These are phyloP conservation scores for Botrytis deweyae DNA, from an alignment of 2,329 filamentous ascomycete species.

Conservation along the genomic window DNA sequence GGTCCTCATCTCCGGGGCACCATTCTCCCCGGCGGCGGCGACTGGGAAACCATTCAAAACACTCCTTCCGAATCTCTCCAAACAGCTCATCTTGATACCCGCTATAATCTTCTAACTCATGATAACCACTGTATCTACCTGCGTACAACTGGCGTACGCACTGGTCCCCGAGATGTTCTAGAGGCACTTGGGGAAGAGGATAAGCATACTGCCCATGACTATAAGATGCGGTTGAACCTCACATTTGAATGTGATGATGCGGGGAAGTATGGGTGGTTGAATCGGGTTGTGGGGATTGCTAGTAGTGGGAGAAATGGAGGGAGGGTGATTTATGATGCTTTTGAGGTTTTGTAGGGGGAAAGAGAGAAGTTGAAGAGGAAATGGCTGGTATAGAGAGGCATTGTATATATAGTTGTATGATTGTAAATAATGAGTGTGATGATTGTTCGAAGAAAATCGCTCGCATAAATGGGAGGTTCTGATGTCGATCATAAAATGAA, in stretches of 20 bases:
- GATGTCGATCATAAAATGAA: neutral
- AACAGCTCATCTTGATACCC: neutral
- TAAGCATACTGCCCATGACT: slow-evolving; percentile 24
- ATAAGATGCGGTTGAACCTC: slow-evolving; percentile 36
- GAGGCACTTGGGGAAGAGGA: neutral
- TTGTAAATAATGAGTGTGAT: neutral
- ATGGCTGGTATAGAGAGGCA: neutral
- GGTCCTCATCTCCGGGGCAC: slow-evolving; percentile 16
- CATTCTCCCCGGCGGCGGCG: slow-evolving; percentile 5
- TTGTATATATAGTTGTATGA: neutral
- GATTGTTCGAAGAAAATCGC: neutral
- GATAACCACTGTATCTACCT: slow-evolving; percentile 10
- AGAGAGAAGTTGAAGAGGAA: neutral
- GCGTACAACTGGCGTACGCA: neutral
- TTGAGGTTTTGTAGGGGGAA: slow-evolving; percentile 16
- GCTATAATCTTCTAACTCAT: slow-evolving; percentile 2
- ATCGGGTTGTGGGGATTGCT: slow-evolving; percentile 23
- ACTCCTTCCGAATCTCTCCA: slow-evolving; percentile 17
- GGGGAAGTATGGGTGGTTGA: slow-evolving; percentile 36
- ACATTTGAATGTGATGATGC: slow-evolving; percentile 36
- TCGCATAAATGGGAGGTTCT: neutral
- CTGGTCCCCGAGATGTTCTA: neutral
- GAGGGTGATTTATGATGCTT: slow-evolving; percentile 27
- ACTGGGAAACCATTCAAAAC: slow-evolving; percentile 20
- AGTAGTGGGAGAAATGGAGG: slow-evolving; percentile 24